Conservation (phyloP, 2,329 filamentous ascomycete genomes). For the Trichoderma pleuroti region DNA sequence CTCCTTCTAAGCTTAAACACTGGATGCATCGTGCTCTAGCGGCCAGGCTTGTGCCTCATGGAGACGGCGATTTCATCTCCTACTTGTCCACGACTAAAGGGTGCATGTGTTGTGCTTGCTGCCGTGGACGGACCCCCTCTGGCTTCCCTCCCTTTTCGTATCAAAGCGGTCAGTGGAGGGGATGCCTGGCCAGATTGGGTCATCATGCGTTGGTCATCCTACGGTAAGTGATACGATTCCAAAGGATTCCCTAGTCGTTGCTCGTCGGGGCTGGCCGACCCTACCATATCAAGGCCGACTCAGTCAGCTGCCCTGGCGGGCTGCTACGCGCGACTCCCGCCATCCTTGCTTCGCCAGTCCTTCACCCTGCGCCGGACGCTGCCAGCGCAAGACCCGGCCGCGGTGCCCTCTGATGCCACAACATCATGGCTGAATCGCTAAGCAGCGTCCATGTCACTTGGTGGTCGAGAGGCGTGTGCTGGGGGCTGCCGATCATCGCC, state of each 20-base stretch:
- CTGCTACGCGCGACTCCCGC: neutral
- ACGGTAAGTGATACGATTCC: neutral
- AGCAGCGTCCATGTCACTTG: neutral
- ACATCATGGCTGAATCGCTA: neutral
- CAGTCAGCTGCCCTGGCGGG: neutral
- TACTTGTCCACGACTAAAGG: neutral
- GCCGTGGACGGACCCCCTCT: neutral
- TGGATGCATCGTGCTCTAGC: neutral
- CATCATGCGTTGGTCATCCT: neutral
- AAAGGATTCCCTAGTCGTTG: neutral
- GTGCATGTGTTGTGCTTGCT: neutral
- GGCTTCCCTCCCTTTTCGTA: neutral
- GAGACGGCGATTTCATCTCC: neutral
- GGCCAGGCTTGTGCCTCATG: neutral
- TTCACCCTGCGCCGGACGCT: neutral
- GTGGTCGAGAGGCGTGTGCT: neutral
- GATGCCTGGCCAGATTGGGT: neutral
- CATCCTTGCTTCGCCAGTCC: neutral
- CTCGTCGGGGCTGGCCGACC: neutral
- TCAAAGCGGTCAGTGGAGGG: neutral
- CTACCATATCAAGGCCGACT: neutral
- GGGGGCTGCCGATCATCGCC: constrained; percentile 18
- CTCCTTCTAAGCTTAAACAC: neutral
- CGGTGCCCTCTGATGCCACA: neutral
- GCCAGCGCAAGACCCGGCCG: neutral